These are phyloP conservation scores for Coemansia sp. DNA, from an alignment of 192 early-diverging fungal genomes.

Conservation along the genomic window DNA sequence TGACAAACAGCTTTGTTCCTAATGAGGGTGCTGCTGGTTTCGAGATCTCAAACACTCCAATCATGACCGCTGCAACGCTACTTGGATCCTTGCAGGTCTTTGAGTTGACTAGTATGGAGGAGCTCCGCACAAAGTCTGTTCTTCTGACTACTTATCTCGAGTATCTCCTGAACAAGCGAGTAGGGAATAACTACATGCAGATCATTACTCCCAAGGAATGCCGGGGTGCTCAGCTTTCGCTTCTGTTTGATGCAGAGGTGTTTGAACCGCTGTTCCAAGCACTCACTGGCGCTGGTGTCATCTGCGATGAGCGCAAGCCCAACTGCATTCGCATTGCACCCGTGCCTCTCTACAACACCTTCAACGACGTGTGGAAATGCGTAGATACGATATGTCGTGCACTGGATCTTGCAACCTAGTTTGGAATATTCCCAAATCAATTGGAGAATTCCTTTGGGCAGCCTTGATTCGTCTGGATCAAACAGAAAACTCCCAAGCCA, in stretches of 20 bases:
- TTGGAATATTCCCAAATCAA: too few relatives aligned
- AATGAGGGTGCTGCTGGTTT: constrained; percentile 80
- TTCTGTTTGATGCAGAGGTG: constrained; percentile 55
- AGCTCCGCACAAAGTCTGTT: constrained; percentile 73
- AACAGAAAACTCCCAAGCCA: neutral
- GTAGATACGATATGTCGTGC: constrained; percentile 56
- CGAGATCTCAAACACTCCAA: constrained; percentile 86
- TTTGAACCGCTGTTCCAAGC: constrained; percentile 64
- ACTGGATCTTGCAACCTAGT: neutral
- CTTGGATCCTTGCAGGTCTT: constrained; percentile 82
- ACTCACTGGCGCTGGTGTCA: constrained; percentile 64
- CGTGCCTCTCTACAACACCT: constrained; percentile 87
- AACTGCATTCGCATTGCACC: constrained; percentile 91
- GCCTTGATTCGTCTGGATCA: neutral
- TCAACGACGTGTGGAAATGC: constrained; percentile 74
- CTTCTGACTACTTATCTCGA: constrained; percentile 86
- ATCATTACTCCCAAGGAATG: constrained; percentile 79
- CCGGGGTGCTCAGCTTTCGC: constrained; percentile 86
- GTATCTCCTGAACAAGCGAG: constrained; percentile 60
- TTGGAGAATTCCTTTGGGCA: too few relatives aligned
- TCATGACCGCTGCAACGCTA: constrained; percentile 72
- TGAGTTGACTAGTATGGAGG: constrained; percentile 66
- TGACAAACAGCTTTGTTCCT: constrained; percentile 82
- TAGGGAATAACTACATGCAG: constrained; percentile 32
- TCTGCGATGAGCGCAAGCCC: constrained; percentile 88